Evolutionary conservation across 345 rosid genomes (phyloP).

Genomic region (Bruguiera parviflora): DNA sequence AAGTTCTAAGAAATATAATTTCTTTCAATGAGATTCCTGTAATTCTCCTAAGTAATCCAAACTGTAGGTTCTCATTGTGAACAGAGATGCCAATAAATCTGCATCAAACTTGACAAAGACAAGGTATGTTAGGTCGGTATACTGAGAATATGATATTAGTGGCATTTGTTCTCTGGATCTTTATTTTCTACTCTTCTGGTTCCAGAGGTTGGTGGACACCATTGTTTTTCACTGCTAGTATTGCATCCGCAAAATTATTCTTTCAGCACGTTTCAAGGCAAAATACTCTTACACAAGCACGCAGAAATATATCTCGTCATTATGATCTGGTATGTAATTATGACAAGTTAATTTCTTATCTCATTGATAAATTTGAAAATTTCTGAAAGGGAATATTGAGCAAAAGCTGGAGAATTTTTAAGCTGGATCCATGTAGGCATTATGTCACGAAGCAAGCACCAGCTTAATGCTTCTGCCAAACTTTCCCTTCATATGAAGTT

Average conservation of each 20-base stretch:
- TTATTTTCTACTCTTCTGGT: neutral
- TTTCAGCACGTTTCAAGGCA: constrained; percentile 66
- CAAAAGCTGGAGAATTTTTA: neutral
- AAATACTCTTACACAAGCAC: constrained; percentile 86
- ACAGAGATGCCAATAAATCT: constrained; percentile 47
- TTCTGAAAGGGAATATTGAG: neutral
- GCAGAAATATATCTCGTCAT: constrained; percentile 82
- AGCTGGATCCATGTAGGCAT: neutral
- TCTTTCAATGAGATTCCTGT: neutral
- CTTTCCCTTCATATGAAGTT: too few species aligned
- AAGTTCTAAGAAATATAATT: neutral
- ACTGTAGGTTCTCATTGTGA: constrained; percentile 69
- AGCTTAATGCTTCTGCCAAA: too few species aligned
- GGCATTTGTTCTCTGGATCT: neutral
- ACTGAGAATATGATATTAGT: neutral
- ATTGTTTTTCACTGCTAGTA: constrained; percentile 58
- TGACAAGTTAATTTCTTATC: neutral
- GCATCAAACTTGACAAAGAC: constrained; percentile 45
- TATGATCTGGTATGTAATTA: constrained; percentile 68
- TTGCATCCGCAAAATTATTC: constrained; percentile 77
- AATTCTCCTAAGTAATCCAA: neutral
- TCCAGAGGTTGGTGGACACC: constrained; percentile 99
- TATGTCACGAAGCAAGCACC: too few species aligned
- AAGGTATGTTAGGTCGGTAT: constrained; percentile 40
- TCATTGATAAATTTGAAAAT: neutral